A percentile compares a stretch with the other conserved stretches of the same genome.
Conservation (phyloP, 179 eudicot species). For the Silene coronaria region DNA sequence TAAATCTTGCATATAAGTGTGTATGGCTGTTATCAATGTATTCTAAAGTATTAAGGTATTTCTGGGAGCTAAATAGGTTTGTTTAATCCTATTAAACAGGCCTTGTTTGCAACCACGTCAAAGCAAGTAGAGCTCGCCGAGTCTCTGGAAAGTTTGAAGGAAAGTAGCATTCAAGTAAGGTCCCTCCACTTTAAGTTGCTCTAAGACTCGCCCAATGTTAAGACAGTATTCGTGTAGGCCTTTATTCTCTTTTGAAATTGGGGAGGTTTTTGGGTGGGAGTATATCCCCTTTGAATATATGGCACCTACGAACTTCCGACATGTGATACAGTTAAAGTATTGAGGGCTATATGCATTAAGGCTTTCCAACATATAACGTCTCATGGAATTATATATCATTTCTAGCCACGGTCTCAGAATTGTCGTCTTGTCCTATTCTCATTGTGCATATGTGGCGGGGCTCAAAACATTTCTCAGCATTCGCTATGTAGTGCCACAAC, state of each 20-base stretch:
- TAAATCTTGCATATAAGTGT: constrained; percentile 22
- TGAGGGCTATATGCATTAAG: too few relatives aligned
- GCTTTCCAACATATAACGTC: too few relatives aligned
- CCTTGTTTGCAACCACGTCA: constrained; percentile 80
- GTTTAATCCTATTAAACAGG: constrained; percentile 31
- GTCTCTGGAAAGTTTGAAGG: constrained; percentile 67
- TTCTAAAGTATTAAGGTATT: not conserved
- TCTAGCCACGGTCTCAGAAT: too few relatives aligned
- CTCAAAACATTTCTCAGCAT: too few relatives aligned
- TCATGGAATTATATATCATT: too few relatives aligned
- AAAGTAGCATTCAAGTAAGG: constrained; percentile 59
- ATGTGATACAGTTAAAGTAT: too few relatives aligned
- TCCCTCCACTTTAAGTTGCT: constrained; percentile 14
- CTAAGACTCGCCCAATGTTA: constrained; percentile 1
- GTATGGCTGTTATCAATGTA: not conserved
- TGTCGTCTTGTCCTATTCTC: too few relatives aligned
- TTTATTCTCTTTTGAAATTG: not conserved
- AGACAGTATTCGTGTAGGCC: not conserved
- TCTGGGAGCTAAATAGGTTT: constrained; percentile 3
- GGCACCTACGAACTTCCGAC: too few relatives aligned
- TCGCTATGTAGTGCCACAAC: too few relatives aligned
- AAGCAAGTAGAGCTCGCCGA: constrained; percentile 89
- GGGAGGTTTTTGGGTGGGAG: too few relatives aligned
- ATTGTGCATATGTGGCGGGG: too few relatives aligned
- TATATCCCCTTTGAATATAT: too few relatives aligned